Evolutionary conservation across 805 yeast species (phyloP).

Genomic region (Wickerhamiella hasegawae): DNA sequence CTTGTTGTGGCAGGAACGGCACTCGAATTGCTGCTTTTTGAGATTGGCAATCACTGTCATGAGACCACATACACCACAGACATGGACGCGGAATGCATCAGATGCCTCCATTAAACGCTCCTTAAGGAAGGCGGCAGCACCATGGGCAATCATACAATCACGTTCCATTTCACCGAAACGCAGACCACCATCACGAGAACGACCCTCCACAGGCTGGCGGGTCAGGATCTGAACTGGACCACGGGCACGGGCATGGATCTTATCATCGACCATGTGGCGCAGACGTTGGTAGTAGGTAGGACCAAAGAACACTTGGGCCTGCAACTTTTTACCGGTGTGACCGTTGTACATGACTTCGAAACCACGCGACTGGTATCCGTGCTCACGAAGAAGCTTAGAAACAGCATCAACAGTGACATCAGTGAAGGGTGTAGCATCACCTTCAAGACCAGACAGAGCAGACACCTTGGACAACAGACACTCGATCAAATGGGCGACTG

Average conservation of each 20-base stretch:
- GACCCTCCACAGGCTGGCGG: constrained; percentile 98
- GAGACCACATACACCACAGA: constrained; percentile 96
- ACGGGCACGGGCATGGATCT: constrained; percentile 97
- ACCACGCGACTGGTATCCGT: constrained; percentile 96
- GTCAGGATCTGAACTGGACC: constrained; percentile 97
- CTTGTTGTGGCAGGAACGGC: constrained; percentile 96
- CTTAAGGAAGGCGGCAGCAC: constrained; percentile 95
- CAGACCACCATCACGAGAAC: constrained; percentile 97
- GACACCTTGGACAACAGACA: constrained; percentile 93
- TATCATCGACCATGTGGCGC: constrained; percentile 98
- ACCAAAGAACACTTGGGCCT: constrained; percentile 99
- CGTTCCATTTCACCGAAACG: constrained; percentile 99
- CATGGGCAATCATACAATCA: constrained; percentile 99
- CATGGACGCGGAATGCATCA: constrained; percentile 95
- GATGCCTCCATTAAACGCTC: constrained; percentile 98
- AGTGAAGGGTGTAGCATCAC: constrained; percentile 98
- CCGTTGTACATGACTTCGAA: constrained; percentile 98
- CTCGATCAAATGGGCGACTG: constrained; percentile 98
- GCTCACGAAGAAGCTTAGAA: constrained; percentile 79
- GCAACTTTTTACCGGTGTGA: constrained; percentile 92
- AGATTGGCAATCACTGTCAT: constrained; percentile 96
- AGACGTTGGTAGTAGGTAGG: constrained; percentile 98
- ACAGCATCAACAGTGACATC: constrained; percentile 97
- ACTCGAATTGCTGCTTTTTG: constrained; percentile 95
- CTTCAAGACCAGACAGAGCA: constrained; percentile 87